Evolutionary conservation across 1,139 yeast genomes (phyloP), one percentile per base, ranked within the genome.

Genomic region (Torulaspora globosa): DNA sequence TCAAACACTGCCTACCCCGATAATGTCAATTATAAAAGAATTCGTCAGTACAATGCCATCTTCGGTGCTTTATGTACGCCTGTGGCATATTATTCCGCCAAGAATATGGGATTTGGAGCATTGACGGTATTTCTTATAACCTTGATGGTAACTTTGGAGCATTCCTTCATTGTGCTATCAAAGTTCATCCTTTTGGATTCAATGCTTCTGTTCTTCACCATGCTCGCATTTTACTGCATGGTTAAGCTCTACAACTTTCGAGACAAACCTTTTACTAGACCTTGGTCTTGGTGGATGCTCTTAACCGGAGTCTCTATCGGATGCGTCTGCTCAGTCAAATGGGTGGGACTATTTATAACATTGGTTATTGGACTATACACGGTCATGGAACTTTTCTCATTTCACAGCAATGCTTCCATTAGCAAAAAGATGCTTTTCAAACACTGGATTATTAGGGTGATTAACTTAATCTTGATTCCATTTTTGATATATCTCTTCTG

Each of bases 301-400:
- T 58, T 82, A 14, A 80, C 94, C 1, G 98, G 98, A 6, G 50
- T 84, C 5, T 79, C 89, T 9, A 79, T 94, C 53, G 99, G 98
- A 1, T 86, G 96, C 65, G 97, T 90, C 11, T 83, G 90, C 56
- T 81, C 95, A 41, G 95, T 90, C 34, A 92, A 92, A 69, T 88
- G 96, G 97, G 97, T 92, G 16, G 98, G 98, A 3, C 68, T 90
- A 41, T 89, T 92, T 62, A 80, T 85, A 37, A 94, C 96, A 8
- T 76, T 79, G 0, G 70, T 90, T 19, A 85, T 90, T 44, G 99
- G 99, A 1, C 54, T 86, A n/a, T 92, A 89, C 70, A 84, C 89
- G 3, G 67, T 85, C 10, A 75, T 77, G 49, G 97, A 92, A 57
- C 73, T 92, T 47, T 74, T 82, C 70, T 72, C 82, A 56, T 80